Percentiles rank a stretch among this genome's conserved stretches.
phyloP scores from a whole-genome alignment of 2,329 filamentous ascomycete species.

The Colletotrichum incanum region DNA sequence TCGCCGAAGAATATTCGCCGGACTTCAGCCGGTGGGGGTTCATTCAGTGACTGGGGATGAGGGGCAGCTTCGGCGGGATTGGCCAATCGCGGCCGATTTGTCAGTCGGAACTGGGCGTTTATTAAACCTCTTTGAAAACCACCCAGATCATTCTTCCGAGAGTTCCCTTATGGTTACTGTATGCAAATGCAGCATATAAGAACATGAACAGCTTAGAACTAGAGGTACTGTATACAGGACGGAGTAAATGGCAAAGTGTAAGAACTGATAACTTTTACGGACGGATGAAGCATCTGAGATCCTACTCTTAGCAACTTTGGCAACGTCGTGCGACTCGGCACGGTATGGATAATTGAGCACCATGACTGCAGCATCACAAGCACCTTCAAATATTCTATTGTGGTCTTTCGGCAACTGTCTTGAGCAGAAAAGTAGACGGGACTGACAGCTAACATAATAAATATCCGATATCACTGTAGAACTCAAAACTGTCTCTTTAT shows the following conservation, averaged over 20 bases:
- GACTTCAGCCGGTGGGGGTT: slow-evolving; percentile 9
- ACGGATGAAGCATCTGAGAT: too few relatives aligned
- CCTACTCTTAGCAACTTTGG: background rate
- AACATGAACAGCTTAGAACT: too few relatives aligned
- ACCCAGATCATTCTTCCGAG: too few relatives aligned
- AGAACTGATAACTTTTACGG: background rate
- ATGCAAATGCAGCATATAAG: too few relatives aligned
- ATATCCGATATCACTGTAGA: too few relatives aligned
- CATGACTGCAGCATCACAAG: too few relatives aligned
- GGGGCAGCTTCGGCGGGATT: background rate
- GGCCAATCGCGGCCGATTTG: background rate
- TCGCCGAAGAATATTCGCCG: slow-evolving; percentile 20
- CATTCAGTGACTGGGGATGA: background rate
- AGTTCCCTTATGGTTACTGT: too few relatives aligned
- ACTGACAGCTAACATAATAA: too few relatives aligned
- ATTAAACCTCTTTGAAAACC: background rate
- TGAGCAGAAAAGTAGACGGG: too few relatives aligned
- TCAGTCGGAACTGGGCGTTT: background rate
- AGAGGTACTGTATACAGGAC: too few relatives aligned
- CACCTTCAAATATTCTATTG: too few relatives aligned
- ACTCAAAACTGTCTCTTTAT: background rate
- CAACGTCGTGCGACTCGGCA: background rate
- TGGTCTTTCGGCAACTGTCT: too few relatives aligned
- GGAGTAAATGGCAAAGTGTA: background rate
- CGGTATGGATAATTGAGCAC: background rate